These are phyloP conservation scores for Komagataella pastoris DNA, from an alignment of 805 yeast species.

Conservation along the genomic window DNA sequence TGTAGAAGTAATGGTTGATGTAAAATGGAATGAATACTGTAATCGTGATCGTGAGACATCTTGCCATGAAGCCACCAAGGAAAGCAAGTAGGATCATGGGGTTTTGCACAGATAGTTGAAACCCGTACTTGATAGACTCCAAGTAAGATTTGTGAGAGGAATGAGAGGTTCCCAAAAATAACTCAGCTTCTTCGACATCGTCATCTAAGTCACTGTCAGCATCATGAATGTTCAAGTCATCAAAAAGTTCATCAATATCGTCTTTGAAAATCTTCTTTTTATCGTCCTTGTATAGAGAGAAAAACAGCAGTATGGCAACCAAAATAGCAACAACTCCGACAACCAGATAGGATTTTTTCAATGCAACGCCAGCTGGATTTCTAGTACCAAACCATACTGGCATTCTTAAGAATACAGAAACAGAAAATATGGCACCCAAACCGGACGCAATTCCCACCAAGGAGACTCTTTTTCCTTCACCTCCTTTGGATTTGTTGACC, in stretches of 20 bases:
- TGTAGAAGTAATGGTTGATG: slow-evolving; percentile 41
- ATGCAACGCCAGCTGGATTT: slow-evolving; percentile 26
- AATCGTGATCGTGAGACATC: slow-evolving; percentile 46
- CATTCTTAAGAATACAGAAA: slow-evolving; percentile 37
- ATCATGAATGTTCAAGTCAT: slow-evolving; percentile 14
- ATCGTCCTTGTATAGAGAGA: slow-evolving; percentile 32
- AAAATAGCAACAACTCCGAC: slow-evolving; percentile 29
- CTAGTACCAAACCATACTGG: slow-evolving; percentile 34
- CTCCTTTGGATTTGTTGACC: slow-evolving; percentile 11
- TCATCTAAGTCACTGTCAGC: slow-evolving; percentile 13
- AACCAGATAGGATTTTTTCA: slow-evolving; percentile 33
- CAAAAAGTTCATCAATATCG: slow-evolving; percentile 18
- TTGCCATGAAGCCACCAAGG: slow-evolving; percentile 46
- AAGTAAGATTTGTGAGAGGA: slow-evolving; percentile 18
- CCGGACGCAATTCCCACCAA: slow-evolving; percentile 52
- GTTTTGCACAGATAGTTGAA: slow-evolving; percentile 29
- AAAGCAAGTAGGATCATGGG: slow-evolving; percentile 41
- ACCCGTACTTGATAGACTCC: slow-evolving; percentile 30
- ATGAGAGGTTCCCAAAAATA: slow-evolving; percentile 5
- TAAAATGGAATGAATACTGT: slow-evolving; percentile 51
- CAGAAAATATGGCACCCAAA: slow-evolving; percentile 55
- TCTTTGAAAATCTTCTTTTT: slow-evolving; percentile 15
- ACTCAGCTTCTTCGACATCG: slow-evolving; percentile 5
- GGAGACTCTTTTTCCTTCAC: slow-evolving; percentile 46
- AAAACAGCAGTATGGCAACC: slow-evolving; percentile 23